These are phyloP conservation scores for Wickerhamomyces bisporus DNA, from an alignment of 805 yeast species.

Conservation along the genomic window DNA sequence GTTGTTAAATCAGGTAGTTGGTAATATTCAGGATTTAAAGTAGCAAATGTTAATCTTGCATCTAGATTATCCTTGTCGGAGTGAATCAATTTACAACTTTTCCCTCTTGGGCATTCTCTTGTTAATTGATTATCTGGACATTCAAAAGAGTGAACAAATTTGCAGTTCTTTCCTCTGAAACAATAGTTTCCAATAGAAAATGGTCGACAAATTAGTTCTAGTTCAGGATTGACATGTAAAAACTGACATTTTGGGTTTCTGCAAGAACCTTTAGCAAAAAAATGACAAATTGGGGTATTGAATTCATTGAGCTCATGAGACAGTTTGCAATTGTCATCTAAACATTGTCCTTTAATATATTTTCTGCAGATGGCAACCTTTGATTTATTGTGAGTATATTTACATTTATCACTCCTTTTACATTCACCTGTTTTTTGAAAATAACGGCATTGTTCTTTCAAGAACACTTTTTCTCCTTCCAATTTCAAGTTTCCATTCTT, in stretches of 20 bases:
- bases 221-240: conserved; percentile 40
- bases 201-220: conserved; percentile 52
- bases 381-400: conserved; percentile 44
- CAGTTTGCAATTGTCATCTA: conserved; percentile 40
- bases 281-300: conserved; percentile 58
- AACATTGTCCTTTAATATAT: conserved; percentile 44
- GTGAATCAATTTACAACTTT: conserved; percentile 50
- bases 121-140: conserved; percentile 70
- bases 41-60: conserved; percentile 18
- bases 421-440: conserved; percentile 34
- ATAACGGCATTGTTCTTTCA: conserved; percentile 24
- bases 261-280: conserved; percentile 43
- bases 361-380: conserved; percentile 53
- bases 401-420: conserved; percentile 45
- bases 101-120: conserved; percentile 53
- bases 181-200: conserved; percentile 72
- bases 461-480: conserved; percentile 13
- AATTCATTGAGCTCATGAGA: conserved; percentile 54
- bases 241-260: conserved; percentile 45
- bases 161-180: conserved; percentile 52
- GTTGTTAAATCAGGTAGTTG: conserved; percentile 21
- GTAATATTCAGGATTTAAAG: conserved; percentile 14
- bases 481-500: conserved; percentile 26
- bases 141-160: conserved; percentile 48
- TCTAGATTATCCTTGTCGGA: conserved; percentile 25